These are phyloP conservation scores for Yarrowia phangngaensis DNA, from an alignment of 805 yeast species.

Conservation along the genomic window DNA sequence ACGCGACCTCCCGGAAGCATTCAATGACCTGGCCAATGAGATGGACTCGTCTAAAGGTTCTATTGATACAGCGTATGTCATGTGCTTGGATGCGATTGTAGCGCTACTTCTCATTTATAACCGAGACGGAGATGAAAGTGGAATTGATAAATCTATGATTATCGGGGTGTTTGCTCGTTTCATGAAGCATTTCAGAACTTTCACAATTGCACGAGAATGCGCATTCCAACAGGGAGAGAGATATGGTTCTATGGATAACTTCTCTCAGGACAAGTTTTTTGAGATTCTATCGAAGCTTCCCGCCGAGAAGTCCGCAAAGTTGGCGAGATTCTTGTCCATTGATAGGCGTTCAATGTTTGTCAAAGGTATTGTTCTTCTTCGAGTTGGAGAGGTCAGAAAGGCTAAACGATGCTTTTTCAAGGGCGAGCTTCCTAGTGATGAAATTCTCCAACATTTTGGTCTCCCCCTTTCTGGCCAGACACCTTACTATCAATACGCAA, in stretches of 20 bases:
- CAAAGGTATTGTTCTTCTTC: slow-evolving; percentile 18
- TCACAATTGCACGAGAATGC: slow-evolving; percentile 20
- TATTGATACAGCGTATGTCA: slow-evolving; percentile 13
- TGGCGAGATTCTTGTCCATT: slow-evolving; percentile 2
- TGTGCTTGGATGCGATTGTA: slow-evolving; percentile 4
- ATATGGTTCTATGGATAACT: slow-evolving; percentile 10
- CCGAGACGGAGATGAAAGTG: slow-evolving; percentile 12
- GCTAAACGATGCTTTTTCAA: slow-evolving; percentile 14
- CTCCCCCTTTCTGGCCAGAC: not conserved
- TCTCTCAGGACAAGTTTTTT: slow-evolving; percentile 3
- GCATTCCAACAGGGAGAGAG: slow-evolving; percentile 23
- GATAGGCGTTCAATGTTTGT: not conserved
- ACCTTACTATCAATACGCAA: slow-evolving; percentile 3
- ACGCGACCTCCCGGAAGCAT: not conserved
- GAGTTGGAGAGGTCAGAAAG: slow-evolving; percentile 16
- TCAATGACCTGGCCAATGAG: not conserved
- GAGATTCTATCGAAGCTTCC: not conserved
- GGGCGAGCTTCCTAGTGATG: slow-evolving; percentile 4
- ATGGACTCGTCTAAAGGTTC: slow-evolving; percentile 1
- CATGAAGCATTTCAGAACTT: slow-evolving; percentile 1
- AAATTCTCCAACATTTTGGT: slow-evolving; percentile 1
- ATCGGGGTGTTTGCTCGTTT: slow-evolving; percentile 2
- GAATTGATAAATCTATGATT: not conserved
- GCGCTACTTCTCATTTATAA: slow-evolving; percentile 4
- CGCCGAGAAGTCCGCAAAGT: slow-evolving; percentile 12